Evolutionary conservation across 495 filamentous ascomycete genomes (phyloP).

Genomic region (Talaromyces adpressus): DNA sequence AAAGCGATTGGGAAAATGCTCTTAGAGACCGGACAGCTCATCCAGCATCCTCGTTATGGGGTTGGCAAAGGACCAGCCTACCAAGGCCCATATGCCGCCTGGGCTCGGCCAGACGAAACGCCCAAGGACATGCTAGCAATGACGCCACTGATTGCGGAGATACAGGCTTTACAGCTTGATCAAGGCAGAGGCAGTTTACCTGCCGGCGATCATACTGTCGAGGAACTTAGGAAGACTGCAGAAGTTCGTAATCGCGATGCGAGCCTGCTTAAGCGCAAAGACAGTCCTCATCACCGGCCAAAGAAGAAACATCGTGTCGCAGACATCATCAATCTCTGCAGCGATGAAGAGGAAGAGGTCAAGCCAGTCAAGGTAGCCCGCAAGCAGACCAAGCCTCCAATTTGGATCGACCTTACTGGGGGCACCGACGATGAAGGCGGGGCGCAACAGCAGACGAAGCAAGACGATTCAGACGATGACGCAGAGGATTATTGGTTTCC

Average conservation of each 20-base stretch:
- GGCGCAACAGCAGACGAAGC: background rate
- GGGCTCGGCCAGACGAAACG: slow-evolving; percentile 26
- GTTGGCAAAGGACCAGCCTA: slow-evolving; percentile 40
- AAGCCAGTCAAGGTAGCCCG: background rate
- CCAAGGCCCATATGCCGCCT: slow-evolving; percentile 35
- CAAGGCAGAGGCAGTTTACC: slow-evolving; percentile 9
- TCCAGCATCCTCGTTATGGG: slow-evolving; percentile 33
- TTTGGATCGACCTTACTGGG: slow-evolving; percentile 26
- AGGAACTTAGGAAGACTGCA: slow-evolving; percentile 17
- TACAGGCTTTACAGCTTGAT: slow-evolving; percentile 24
- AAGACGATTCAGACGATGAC: slow-evolving; percentile 6
- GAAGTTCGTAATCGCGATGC: slow-evolving; percentile 21
- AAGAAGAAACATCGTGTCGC: background rate
- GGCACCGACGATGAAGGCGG: slow-evolving; percentile 18
- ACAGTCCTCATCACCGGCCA: background rate
- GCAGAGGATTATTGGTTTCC: slow-evolving; percentile 45
- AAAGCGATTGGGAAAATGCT: slow-evolving; percentile 20
- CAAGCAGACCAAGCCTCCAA: background rate
- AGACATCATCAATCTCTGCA: slow-evolving; percentile 13
- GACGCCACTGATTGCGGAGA: slow-evolving; percentile 16
- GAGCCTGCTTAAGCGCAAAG: slow-evolving; percentile 13
- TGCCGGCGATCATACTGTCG: slow-evolving; percentile 13
- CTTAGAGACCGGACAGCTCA: slow-evolving; percentile 29
- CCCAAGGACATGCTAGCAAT: slow-evolving; percentile 11
- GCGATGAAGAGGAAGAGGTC: slow-evolving; percentile 14